These are phyloP conservation scores for Cladosporium sp. DNA, from an alignment of 2,329 filamentous ascomycete species.

Conservation along the genomic window DNA sequence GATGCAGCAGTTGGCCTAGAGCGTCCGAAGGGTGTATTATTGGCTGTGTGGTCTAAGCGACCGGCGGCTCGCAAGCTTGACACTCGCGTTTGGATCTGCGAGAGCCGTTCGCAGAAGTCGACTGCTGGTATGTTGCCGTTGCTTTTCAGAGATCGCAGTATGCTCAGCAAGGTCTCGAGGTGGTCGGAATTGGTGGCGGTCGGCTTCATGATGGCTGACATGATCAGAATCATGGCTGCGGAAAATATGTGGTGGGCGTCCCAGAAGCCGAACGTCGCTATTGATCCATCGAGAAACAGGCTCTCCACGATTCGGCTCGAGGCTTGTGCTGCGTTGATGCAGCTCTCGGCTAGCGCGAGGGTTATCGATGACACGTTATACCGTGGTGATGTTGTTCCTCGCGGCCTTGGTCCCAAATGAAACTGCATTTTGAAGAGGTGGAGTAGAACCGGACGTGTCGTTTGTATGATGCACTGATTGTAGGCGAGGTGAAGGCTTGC, in stretches of 20 bases:
- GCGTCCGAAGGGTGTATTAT: neutral
- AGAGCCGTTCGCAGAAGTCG: constrained; percentile 39
- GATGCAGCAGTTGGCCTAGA: neutral
- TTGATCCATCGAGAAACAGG: constrained; percentile 43
- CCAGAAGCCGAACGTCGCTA: constrained; percentile 44
- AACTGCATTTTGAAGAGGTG: constrained; percentile 26
- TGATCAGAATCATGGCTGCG: constrained; percentile 39
- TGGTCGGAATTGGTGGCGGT: constrained; percentile 30
- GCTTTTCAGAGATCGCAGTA: constrained; percentile 35
- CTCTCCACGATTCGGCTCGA: constrained; percentile 40
- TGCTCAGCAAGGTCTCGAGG: constrained; percentile 35
- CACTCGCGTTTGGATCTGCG: constrained; percentile 19
- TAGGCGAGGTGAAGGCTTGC: constrained; percentile 33
- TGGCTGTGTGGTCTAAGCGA: neutral
- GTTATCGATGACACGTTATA: constrained; percentile 26
- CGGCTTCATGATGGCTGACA: constrained; percentile 35
- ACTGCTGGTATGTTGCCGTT: constrained; percentile 39
- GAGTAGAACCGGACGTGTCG: constrained; percentile 30
- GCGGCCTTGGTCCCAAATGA: neutral
- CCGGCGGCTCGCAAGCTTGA: constrained; percentile 2
- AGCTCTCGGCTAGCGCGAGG: constrained; percentile 33
- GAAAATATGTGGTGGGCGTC: constrained; percentile 46
- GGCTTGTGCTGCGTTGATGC: constrained; percentile 40
- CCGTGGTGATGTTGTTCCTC: neutral
- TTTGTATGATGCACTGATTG: constrained; percentile 33